Percentiles rank a stretch among this genome's conserved stretches.
These are phyloP conservation scores for Bruguiera gymnorhiza DNA, from an alignment of 345 rosid genomes.

Conservation along the genomic window DNA sequence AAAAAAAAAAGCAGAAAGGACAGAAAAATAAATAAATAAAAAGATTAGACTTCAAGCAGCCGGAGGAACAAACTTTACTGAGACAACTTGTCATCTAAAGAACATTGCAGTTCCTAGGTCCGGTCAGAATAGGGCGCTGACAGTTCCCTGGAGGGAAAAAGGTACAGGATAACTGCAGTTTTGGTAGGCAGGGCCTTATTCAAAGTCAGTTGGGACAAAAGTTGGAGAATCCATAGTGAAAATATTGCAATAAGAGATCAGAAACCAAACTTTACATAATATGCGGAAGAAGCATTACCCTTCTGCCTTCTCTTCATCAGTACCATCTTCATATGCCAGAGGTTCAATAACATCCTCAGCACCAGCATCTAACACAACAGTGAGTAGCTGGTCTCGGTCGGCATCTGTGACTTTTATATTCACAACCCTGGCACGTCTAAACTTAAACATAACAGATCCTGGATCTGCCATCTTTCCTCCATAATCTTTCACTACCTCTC, in stretches of 20 bases:
- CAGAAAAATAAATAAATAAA: neutral
- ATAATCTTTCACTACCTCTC: constrained; percentile 77
- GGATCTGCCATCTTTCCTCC: constrained; percentile 98
- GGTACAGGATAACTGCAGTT: no score
- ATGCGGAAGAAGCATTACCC: constrained; percentile 34
- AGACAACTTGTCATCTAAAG: neutral
- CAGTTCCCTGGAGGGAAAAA: no score
- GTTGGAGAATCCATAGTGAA: neutral
- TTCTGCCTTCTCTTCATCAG: constrained; percentile 65
- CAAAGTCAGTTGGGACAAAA: neutral
- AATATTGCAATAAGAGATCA: neutral
- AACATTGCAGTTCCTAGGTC: no score
- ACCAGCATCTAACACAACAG: constrained; percentile 80
- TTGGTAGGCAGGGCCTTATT: no score
- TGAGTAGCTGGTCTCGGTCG: constrained; percentile 77
- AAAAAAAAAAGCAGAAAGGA: neutral
- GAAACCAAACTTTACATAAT: constrained; percentile 2
- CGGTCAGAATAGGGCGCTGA: no score
- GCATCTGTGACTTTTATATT: constrained; percentile 68
- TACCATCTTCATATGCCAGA: constrained; percentile 58
- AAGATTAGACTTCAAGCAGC: constrained; percentile 6
- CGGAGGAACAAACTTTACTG: neutral
- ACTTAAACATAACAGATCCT: constrained; percentile 90
- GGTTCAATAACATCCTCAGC: constrained; percentile 98
- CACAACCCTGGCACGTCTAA: constrained; percentile 69